A percentile compares a stretch with the other conserved stretches of the same genome.
These are phyloP conservation scores for Verbascum thapsus DNA, from an alignment of 257 asterid species.

Conservation along the genomic window DNA sequence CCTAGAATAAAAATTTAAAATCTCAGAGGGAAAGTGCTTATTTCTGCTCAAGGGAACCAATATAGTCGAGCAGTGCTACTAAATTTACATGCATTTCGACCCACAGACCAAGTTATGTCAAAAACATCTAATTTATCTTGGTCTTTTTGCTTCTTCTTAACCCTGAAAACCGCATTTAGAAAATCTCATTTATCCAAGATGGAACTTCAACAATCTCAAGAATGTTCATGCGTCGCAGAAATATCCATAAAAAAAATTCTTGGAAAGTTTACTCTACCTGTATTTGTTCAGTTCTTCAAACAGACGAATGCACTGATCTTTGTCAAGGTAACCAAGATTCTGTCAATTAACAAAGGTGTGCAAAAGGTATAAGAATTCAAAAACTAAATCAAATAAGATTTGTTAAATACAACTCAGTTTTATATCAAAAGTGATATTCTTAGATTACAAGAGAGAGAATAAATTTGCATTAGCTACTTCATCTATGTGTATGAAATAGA, in stretches of 20 bases:
- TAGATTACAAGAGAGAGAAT: conserved; percentile 16
- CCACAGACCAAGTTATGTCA: too few species aligned
- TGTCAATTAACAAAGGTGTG: conserved; percentile 37
- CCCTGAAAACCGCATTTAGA: too few species aligned
- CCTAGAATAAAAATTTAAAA: too few species aligned
- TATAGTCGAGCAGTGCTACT: too few species aligned
- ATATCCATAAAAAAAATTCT: conserved; percentile 11
- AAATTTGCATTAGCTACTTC: conserved; percentile 11
- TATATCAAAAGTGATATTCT: conserved; percentile 1
- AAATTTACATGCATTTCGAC: too few species aligned
- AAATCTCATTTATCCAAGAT: too few species aligned
- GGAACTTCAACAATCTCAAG: not conserved
- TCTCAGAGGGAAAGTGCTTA: too few species aligned
- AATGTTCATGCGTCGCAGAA: conserved; percentile 4
- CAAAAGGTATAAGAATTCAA: conserved; percentile 9
- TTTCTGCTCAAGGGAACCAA: too few species aligned
- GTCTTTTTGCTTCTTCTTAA: too few species aligned
- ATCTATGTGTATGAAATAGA: conserved; percentile 11
- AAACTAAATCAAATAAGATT: conserved; percentile 4
- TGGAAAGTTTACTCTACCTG: conserved; percentile 55
- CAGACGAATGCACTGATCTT: conserved; percentile 79
- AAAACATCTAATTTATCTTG: too few species aligned
- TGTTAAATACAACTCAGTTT: conserved; percentile 12
- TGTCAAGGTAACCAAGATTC: conserved; percentile 70
- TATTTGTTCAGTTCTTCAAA: conserved; percentile 94